These are phyloP conservation scores for Neurospora sp. DNA, from an alignment of 495 filamentous ascomycete species.

Conservation along the genomic window DNA sequence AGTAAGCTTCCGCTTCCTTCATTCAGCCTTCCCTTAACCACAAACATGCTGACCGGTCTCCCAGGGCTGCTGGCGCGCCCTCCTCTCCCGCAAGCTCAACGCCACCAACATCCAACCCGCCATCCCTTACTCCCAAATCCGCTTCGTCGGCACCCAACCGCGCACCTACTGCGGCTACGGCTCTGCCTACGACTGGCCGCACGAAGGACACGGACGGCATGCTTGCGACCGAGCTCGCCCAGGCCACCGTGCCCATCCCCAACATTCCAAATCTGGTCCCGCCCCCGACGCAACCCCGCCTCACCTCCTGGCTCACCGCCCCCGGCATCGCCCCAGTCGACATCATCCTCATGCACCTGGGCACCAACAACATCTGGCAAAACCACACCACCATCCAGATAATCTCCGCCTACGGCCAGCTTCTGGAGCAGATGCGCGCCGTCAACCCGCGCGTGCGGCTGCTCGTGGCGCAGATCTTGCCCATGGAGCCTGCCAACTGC, in stretches of 20 bases:
- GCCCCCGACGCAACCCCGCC: conserved; percentile 21
- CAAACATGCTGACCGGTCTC: not conserved
- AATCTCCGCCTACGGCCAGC: conserved; percentile 24
- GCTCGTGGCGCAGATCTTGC: conserved; percentile 37
- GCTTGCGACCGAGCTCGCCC: conserved; percentile 28
- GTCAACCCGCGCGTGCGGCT: conserved; percentile 33
- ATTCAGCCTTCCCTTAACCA: not conserved
- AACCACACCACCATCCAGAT: conserved; percentile 24
- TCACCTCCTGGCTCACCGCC: conserved; percentile 32
- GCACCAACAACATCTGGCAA: conserved; percentile 39
- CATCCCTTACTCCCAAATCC: conserved; percentile 11
- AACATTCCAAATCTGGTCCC: not conserved
- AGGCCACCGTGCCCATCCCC: not conserved
- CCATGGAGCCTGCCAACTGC: conserved; percentile 28
- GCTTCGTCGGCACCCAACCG: conserved; percentile 31
- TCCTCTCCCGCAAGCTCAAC: conserved; percentile 28
- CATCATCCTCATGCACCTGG: conserved; percentile 38
- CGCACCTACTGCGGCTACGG: conserved; percentile 28
- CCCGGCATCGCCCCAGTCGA: conserved; percentile 14
- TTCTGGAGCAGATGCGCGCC: conserved; percentile 32
- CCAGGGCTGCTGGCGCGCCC: conserved; percentile 33
- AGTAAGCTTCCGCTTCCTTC: conserved; percentile 8
- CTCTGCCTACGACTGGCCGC: conserved; percentile 34
- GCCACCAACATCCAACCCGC: conserved; percentile 5
- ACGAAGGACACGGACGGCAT: conserved; percentile 38